Base-by-base conservation (phyloP, 495 filamentous ascomycete species). In the Tuber aestivum region DNA sequence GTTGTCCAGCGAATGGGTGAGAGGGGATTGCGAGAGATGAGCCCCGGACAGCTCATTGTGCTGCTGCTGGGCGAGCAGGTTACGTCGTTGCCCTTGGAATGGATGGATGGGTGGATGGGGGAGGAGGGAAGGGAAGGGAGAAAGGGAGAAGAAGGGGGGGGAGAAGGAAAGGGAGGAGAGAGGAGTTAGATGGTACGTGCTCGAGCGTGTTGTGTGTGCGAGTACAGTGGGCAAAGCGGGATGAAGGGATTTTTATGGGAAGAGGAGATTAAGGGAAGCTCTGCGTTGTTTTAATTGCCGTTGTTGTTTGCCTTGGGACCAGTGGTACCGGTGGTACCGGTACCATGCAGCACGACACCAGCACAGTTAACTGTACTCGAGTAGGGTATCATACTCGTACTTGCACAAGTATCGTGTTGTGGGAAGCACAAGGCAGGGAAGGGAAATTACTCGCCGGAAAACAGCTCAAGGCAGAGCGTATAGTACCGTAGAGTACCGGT, bases 251-350 rank as follows among this genome's bases (percentile, higher is more conserved):
- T 75, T 35, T 73, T 42, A 41, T 73, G 12, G 12, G 18, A 23
- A n/a, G 41, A 45, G 8, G 40, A 72, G 20, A 35, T 44, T 23
- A 48, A n/a, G 65, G 65, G 40, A 74, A 35, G 65, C n/a, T 77
- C 75, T 16, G 69, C 42, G 50, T 50, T 73, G 48, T 38, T 74
- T 50, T 69, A 41, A 35, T 69, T 76, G 56, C 32, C 32, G 37
- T 38, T 69, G 61, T 74, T 77, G 56, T n/a, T n/a, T n/a, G 56
- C 27, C 56, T 65, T 65, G 56, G 27, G 56, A 32, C n/a, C 9
- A 23, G 50, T 50, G 42, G 35, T 37, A 68, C 72, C 9, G 38
- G 50, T 23, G n/a, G 40, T 70, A 40, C 72, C 38, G 72, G 72
- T 74, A 69, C 41, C 56, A 44, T 32, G 23, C 56, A 23, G 72